Percentiles rank a stretch among this genome's conserved stretches.
phyloP scores from a whole-genome alignment of 1,284 basidiomycete species.

The Sporisorium scitamineum region DNA sequence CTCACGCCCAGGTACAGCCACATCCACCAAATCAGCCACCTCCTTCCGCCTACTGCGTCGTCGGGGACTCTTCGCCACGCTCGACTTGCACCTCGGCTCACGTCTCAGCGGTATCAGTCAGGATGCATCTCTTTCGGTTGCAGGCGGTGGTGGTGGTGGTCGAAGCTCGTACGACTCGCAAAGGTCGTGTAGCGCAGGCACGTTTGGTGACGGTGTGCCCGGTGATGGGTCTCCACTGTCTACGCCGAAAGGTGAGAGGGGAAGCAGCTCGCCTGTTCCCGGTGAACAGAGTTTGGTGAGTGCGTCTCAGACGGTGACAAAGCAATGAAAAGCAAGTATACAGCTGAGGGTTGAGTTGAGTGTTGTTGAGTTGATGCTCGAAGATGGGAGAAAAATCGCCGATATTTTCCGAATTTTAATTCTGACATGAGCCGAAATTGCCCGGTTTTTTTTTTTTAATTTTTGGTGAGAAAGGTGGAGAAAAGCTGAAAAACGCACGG shows the following conservation, averaged over 20 bases:
- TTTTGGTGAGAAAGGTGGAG: background rate
- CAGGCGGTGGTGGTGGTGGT: background rate
- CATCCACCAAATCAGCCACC: constrained; percentile 16
- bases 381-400: background rate
- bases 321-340: background rate
- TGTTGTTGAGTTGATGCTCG: no score
- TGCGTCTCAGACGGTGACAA: background rate
- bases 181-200: constrained; percentile 24
- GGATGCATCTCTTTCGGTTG: constrained; percentile 4
- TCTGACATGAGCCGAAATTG: constrained; percentile 4
- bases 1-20: constrained; percentile 14
- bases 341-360: no score
- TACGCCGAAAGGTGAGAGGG: background rate
- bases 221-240: background rate
- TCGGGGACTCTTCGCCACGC: constrained; percentile 12
- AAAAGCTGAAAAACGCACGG: background rate
- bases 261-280: no score
- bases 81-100: constrained; percentile 12
- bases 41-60: constrained; percentile 14
- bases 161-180: constrained; percentile 17
- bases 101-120: constrained; percentile 15
- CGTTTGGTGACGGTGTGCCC: constrained; percentile 21
- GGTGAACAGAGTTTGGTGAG: no score
- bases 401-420: background rate
- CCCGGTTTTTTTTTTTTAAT: background rate